Evolutionary conservation across 805 yeast species (phyloP).

Genomic region (Saturnispora mendoncae): DNA sequence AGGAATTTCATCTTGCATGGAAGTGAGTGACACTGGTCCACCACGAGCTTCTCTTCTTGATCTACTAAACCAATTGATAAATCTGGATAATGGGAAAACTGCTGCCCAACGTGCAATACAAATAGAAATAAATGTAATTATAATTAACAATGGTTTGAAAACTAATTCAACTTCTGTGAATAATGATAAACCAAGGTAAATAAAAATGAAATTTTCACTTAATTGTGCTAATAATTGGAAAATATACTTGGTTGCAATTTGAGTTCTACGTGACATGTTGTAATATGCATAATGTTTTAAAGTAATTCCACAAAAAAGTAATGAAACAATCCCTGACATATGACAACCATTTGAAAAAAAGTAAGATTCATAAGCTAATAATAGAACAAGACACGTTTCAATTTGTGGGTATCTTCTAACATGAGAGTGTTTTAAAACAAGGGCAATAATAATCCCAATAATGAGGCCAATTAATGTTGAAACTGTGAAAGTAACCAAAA

Average conservation of each 20-base stretch:
- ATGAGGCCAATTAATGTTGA: constrained; percentile 84
- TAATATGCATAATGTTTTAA: constrained; percentile 94
- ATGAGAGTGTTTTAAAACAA: constrained; percentile 84
- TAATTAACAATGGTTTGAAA: constrained; percentile 86
- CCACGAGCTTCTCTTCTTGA: constrained; percentile 47
- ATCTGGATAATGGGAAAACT: constrained; percentile 83
- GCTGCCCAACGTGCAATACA: constrained; percentile 97
- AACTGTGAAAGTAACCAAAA: constrained; percentile 86
- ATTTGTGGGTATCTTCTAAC: constrained; percentile 93
- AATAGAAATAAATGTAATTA: constrained; percentile 80
- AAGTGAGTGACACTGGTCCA: constrained; percentile 19
- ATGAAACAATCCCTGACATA: constrained; percentile 96
- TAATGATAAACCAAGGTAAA: constrained; percentile 84
- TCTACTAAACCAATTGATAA: constrained; percentile 72
- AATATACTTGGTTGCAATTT: constrained; percentile 89
- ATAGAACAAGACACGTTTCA: constrained; percentile 84
- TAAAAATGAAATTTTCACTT: constrained; percentile 93
- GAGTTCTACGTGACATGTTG: constrained; percentile 96
- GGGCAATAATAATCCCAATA: constrained; percentile 82
- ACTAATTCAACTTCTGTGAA: constrained; percentile 95
- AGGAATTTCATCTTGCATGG: constrained; percentile 77
- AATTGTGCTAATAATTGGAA: constrained; percentile 92
- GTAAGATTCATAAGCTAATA: constrained; percentile 92
- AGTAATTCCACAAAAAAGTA: constrained; percentile 93
- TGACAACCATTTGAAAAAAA: constrained; percentile 98